A percentile compares a stretch with the other conserved stretches of the same genome.
phyloP scores from a whole-genome alignment of 306 rosid species.

The Prinsepia uniflora region DNA sequence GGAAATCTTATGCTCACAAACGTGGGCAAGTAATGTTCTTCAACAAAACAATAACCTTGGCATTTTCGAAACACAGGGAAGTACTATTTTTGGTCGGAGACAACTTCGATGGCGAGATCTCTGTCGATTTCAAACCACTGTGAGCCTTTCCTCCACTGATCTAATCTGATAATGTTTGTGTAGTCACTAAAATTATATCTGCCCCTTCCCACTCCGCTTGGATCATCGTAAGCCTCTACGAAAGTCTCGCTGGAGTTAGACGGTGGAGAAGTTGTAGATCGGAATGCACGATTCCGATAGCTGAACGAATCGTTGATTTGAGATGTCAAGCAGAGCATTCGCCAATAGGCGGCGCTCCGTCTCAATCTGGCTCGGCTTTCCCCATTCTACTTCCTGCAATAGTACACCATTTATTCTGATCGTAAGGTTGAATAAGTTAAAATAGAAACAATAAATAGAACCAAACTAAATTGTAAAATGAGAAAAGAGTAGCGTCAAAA shows the following conservation, averaged over 20 bases:
- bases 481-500: too few relatives aligned
- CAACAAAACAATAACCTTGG: conserved; percentile 24
- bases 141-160: conserved; percentile 36
- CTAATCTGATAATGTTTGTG: conserved; percentile 15
- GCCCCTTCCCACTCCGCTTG: conserved; percentile 23
- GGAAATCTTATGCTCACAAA: conserved; percentile 15
- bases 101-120: conserved; percentile 19
- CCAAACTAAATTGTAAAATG: too few relatives aligned
- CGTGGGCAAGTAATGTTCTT: conserved; percentile 36
- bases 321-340: conserved; percentile 25
- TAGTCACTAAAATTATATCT: conserved; percentile 13
- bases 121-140: conserved; percentile 33
- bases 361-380: conserved; percentile 6
- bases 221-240: conserved; percentile 25
- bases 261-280: conserved; percentile 21
- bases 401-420: too few relatives aligned
- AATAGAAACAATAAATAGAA: too few relatives aligned
- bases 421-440: too few relatives aligned
- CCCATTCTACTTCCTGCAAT: conserved; percentile 22
- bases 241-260: conserved; percentile 15
- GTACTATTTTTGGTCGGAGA: conserved; percentile 23
- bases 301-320: conserved; percentile 25
- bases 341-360: conserved; percentile 20
- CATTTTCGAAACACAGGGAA: conserved; percentile 18
- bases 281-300: conserved; percentile 27